Base-by-base conservation (phyloP, 805 yeast genomes). In the Candida sithepensis region DNA sequence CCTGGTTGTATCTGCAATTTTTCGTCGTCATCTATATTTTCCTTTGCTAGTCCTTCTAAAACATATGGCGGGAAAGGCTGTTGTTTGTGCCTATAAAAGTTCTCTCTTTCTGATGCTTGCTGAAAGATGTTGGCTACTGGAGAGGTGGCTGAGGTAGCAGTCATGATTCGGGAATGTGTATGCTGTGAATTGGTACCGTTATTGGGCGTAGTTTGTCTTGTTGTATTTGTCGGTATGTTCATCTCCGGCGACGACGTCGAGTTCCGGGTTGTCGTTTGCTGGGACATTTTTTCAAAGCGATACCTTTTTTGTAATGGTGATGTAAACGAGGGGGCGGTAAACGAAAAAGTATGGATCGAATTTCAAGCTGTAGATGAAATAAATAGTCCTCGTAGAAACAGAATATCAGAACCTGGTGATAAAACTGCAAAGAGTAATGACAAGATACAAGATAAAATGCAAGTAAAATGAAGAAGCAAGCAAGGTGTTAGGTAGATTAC, bases 41-140 rank as follows among this genome's bases (percentile, higher is more conserved):
- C 71, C 56, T 66, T 67, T 3, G 74, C 64, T n/a, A 81, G 59
- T 26, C 74, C 73, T 48, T 82, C 85, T 39, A 85, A 62, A 1
- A 80, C 89, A 65, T 79, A 85, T 1, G 85, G 83, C 1, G 92
- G 92, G 0, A 76, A 68, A 0, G 81, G 64, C 30, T 60, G 62
- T 23, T 51, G 48, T 13, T 52, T 55, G 21, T 51, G 60, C 9
- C 61, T 42, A 43, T 62, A 62, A 34, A 46, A 48, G 21, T 43
- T 50, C 24, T 41, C 49, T 28, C 47, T 51, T n/a, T 50, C 48
- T 3, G 26, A 14, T 16, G 41, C 41, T 21, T 47, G 43, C 13
- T 46, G 45, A 43, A 51, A 51, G 26, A 54, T 44, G 33, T 52
- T 49, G 3, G 54, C 54, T 18, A 34, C 46, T 20, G 34, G 44